Conservation (phyloP, 805 yeast genomes). For the Pichia heedii region DNA sequence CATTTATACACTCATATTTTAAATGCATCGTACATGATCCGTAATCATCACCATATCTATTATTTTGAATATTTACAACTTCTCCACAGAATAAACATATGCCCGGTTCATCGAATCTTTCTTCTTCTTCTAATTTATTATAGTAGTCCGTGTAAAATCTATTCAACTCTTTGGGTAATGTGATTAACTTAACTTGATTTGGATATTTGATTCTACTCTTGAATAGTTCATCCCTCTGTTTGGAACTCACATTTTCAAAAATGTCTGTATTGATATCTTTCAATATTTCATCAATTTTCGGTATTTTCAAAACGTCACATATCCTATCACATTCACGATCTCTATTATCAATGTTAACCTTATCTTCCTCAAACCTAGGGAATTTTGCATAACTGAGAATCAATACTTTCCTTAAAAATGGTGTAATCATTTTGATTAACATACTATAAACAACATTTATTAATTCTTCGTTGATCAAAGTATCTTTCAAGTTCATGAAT, state of each 20-base stretch:
- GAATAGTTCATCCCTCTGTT: constrained; percentile 8
- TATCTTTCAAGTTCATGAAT: not conserved
- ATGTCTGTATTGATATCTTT: constrained; percentile 11
- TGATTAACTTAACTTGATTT: constrained; percentile 49
- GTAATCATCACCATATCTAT: constrained; percentile 39
- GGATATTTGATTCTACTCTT: constrained; percentile 46
- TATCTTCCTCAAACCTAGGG: constrained; percentile 4
- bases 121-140: constrained; percentile 32
- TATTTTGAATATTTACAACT: constrained; percentile 57
- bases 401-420: constrained; percentile 56
- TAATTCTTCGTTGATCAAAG: constrained; percentile 13
- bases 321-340: constrained; percentile 46
- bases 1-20: constrained; percentile 51
- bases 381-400: constrained; percentile 36
- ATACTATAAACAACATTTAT: constrained; percentile 41
- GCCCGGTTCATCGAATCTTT: constrained; percentile 59
- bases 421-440: constrained; percentile 47
- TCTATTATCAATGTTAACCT: constrained; percentile 8
- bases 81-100: constrained; percentile 78
- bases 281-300: constrained; percentile 27
- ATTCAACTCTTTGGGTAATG: constrained; percentile 60
- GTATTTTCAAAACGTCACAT: constrained; percentile 40
- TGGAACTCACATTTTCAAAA: constrained; percentile 6
- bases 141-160: constrained; percentile 54
- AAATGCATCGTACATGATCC: constrained; percentile 82